Evolutionary conservation across 2,329 filamentous ascomycete species (phyloP), one percentile per base, ranked within the genome.

Genomic region (Apiospora phragmitis): DNA sequence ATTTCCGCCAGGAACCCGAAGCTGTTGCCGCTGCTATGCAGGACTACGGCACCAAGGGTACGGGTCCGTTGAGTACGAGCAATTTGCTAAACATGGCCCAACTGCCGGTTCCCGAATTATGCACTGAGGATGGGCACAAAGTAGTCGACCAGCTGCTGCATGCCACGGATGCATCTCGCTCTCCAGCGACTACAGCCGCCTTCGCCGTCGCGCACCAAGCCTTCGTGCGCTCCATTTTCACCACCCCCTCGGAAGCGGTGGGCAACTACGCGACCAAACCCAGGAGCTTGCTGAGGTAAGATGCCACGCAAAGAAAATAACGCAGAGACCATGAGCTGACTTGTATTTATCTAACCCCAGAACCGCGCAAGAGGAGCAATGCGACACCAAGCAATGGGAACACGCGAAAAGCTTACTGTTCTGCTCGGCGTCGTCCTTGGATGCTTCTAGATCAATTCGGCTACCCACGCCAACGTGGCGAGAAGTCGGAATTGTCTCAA

Each of bases 61-160:
- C 69, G 12, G 76, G 77, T 0, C 75, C 76, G 7, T 71, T 77
- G 14, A 68, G 73, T 9, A 73, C 71, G 16, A 74, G 74, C 65
- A 74, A 74, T 21, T 69, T 72, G 16, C 73, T 72, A 9, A 47
- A 70, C 12, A 72, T 72, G 3, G 76, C 75, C 14, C 73, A 75
- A 38, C 72, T 78, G 5, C 73, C 76, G 16, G 70, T 77, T 5
- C 75, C 73, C 16, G 73, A 69, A 21, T 65, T 71, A 32, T 18
- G 73, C 32, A 68, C 29, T 5, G 29, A 47, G 16, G 78, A 76
- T 70, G 74, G 73, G 68, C 81, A 80, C 70, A 77, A 78, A 67
- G 80, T 81, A 73, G 79, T 80, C 65, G 82, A 85, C 75, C 51
- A 67, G 26, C 65, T 73, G 26, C 42, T 75, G 41, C 45, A 59